A percentile compares a stretch with the other conserved stretches of the same genome.
phyloP scores from a whole-genome alignment of 805 yeast species.

The Saturnispora zaruensis region DNA sequence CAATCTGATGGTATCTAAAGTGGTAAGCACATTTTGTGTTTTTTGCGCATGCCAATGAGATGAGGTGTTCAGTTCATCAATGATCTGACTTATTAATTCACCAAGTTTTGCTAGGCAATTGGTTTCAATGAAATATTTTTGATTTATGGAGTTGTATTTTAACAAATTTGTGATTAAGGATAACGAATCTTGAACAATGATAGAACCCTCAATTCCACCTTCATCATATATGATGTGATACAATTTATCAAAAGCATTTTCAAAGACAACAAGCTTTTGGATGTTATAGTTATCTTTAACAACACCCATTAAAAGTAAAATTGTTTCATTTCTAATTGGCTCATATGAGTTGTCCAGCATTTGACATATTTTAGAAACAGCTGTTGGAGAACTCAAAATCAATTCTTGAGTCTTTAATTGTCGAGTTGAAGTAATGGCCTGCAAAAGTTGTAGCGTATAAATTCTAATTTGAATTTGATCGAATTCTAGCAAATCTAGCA shows the following conservation, averaged over 20 bases:
- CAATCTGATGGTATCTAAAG: conserved; percentile 63
- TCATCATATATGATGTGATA: conserved; percentile 77
- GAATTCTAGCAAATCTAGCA: conserved; percentile 37
- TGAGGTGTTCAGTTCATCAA: conserved; percentile 22
- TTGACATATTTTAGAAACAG: conserved; percentile 65
- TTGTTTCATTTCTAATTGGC: conserved; percentile 82
- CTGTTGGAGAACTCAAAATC: conserved; percentile 64
- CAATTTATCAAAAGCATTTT: conserved; percentile 76
- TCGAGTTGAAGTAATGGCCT: conserved; percentile 73
- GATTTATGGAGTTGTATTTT: conserved; percentile 81
- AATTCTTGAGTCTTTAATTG: conserved; percentile 65
- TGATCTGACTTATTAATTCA: conserved; percentile 46
- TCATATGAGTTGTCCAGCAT: conserved; percentile 61
- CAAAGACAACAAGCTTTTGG: conserved; percentile 91
- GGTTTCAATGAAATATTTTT: conserved; percentile 78
- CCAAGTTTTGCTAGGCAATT: conserved; percentile 65
- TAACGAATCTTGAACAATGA: conserved; percentile 86
- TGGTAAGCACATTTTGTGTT: conserved; percentile 52
- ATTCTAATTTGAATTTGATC: conserved; percentile 69
- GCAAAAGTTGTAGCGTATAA: conserved; percentile 76
- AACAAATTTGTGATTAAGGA: conserved; percentile 64
- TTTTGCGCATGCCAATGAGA: conserved; percentile 76
- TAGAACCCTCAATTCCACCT: conserved; percentile 82
- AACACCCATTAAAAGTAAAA: conserved; percentile 71
- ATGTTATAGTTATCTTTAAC: conserved; percentile 76